Evolutionary conservation across 208 protist genomes (phyloP), one percentile per base, ranked within the genome.

Genomic region (Crithidia sp.): DNA sequence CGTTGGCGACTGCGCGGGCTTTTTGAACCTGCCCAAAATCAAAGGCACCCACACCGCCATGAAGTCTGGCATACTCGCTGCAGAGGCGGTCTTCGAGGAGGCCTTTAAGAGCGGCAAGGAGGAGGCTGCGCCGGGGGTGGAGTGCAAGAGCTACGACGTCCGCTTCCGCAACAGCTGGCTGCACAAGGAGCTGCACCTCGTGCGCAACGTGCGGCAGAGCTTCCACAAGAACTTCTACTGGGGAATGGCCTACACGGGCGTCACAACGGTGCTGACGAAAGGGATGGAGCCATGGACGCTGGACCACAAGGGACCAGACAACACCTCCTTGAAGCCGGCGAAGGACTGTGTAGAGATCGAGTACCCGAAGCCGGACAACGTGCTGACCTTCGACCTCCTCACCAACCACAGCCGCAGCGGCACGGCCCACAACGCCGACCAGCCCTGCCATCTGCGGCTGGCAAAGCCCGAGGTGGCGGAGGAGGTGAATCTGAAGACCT

Each of bases 41-140:
- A 99, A 99, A 79, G 97, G 97, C 59, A 98, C 92, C 5, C 98
- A 99, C 94, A 99, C 95, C 2, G 98, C 98, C n/a, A 99, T 99
- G 98, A 95, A 96, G 77, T 90, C 84, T 41, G 90, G 88, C 37
- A 93, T 94, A 61, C 83, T 95, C 5, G 90, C 98, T 6, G 98
- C 95, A 5, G 97, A 99, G 77, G 86, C 93, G 12, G 62, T 95
- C 5, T 92, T 83, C 72, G 85, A 77, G 5, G 86, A 94, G 13
- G 84, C 87, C 66, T 96, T 95, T 17, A 82, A 83, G 71, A 66
- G 61, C 39, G 85, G 82, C 44, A 82, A 76, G 53, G 89, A 89
- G 66, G 84, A 88, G 64, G 54, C 65, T 3, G 69, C 79, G n/a
- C 49, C 41, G 40, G 75, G 74, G 3, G 79, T 93, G 47, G 89